Percentiles rank a stretch among this genome's conserved stretches.
Conservation (phyloP, 2,329 filamentous ascomycete genomes). For the Fusarium udum region DNA sequence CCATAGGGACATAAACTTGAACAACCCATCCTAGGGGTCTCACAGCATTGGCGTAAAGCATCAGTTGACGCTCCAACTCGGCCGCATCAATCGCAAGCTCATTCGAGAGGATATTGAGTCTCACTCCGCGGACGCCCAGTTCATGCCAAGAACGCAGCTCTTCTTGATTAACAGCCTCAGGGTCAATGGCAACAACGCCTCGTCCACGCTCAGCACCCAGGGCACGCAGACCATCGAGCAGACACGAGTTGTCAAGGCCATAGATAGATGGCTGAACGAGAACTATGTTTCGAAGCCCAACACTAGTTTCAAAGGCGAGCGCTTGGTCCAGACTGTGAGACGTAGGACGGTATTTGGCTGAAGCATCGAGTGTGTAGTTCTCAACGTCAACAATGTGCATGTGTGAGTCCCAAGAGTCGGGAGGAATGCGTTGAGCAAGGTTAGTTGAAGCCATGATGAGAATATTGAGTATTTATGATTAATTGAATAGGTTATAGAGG, state of each 20-base stretch:
- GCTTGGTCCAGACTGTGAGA: conserved; percentile 62
- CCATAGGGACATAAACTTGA: conserved; percentile 66
- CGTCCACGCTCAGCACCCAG: conserved; percentile 61
- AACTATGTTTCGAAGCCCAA: conserved; percentile 65
- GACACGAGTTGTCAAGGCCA: conserved; percentile 66
- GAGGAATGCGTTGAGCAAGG: conserved; percentile 48
- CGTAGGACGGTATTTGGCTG: conserved; percentile 62
- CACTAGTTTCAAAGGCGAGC: conserved; percentile 57
- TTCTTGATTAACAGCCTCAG: conserved; percentile 48
- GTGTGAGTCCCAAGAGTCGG: conserved; percentile 67
- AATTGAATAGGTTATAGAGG: neutral
- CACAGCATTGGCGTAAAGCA: conserved; percentile 60
- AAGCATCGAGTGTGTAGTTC: conserved; percentile 57
- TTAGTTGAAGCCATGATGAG: conserved; percentile 6
- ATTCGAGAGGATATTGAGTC: conserved; percentile 67
- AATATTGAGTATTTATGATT: neutral
- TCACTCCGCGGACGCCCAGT: conserved; percentile 66
- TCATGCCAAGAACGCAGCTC: conserved; percentile 63
- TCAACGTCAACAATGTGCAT: conserved; percentile 70
- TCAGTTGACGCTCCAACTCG: conserved; percentile 55
- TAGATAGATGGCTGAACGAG: conserved; percentile 71
- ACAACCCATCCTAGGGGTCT: conserved; percentile 64
- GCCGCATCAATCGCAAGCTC: conserved; percentile 52
- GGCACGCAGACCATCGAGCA: conserved; percentile 61
- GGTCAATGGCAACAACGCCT: conserved; percentile 66